Evolutionary conservation across 1,284 basidiomycete genomes (phyloP).

Genomic region (Flammula alnicola): DNA sequence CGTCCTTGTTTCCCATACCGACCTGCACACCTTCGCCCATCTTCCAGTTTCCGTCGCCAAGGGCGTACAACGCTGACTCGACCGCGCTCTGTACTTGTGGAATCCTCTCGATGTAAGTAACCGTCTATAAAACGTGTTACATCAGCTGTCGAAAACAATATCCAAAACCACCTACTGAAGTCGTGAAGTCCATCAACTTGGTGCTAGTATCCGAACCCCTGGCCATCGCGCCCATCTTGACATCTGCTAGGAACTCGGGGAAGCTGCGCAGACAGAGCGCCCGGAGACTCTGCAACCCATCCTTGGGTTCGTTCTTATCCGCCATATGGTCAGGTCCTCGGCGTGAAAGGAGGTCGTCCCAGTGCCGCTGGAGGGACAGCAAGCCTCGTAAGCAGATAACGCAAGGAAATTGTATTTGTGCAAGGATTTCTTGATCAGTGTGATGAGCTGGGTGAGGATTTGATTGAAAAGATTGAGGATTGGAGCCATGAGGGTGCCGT

Average conservation of each 20-base stretch:
- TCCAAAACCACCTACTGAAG: constrained; percentile 53
- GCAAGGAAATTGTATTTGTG: constrained; percentile 85
- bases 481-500: constrained; percentile 62
- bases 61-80: constrained; percentile 61
- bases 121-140: constrained; percentile 49
- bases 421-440: constrained; percentile 80
- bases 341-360: constrained; percentile 66
- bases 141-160: no score
- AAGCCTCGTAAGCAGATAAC: constrained; percentile 68
- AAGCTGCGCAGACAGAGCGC: constrained; percentile 76
- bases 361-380: constrained; percentile 56
- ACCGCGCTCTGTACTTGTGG: constrained; percentile 72
- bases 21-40: constrained; percentile 81
- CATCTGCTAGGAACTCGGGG: constrained; percentile 77
- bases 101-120: constrained; percentile 68
- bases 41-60: constrained; percentile 87
- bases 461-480: constrained; percentile 65
- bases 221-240: constrained; percentile 62
- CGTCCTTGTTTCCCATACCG: constrained; percentile 52
- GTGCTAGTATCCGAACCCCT: constrained; percentile 58
- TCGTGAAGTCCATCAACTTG: constrained; percentile 64
- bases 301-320: constrained; percentile 71
- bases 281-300: constrained; percentile 64
- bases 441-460: constrained; percentile 64
- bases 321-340: constrained; percentile 43